phyloP scores from a whole-genome alignment of 2,329 filamentous ascomycete genomes.

The Ophiostoma quercus region DNA sequence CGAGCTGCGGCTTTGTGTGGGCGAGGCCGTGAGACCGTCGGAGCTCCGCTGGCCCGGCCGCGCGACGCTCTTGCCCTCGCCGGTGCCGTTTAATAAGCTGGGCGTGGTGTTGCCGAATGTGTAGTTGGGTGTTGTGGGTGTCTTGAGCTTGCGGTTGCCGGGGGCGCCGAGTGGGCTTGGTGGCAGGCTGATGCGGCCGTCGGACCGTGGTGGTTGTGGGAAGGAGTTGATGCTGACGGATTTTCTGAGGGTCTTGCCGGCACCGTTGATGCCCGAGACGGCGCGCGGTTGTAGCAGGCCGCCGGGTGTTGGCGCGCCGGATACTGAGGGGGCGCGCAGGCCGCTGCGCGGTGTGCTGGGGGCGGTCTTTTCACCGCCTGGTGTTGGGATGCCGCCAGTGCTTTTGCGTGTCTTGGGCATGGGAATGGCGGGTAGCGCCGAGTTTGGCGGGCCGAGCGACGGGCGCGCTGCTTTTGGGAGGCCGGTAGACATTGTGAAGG shows the following conservation, averaged over 20 bases:
- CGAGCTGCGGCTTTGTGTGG: slow-evolving; percentile 82
- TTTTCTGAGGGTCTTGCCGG: slow-evolving; percentile 71
- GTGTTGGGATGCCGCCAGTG: slow-evolving; percentile 43
- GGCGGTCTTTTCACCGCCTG: slow-evolving; percentile 47
- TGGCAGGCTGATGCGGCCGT: slow-evolving; percentile 56
- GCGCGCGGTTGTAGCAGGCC: slow-evolving; percentile 53
- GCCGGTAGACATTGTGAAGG: slow-evolving; percentile 49
- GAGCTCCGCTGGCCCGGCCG: slow-evolving; percentile 61
- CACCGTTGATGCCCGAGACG: slow-evolving; percentile 50
- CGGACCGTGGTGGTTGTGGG: slow-evolving; percentile 75
- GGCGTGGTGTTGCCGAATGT: slow-evolving; percentile 53
- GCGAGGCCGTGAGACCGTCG: slow-evolving; percentile 71
- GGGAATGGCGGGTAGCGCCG: slow-evolving; percentile 68
- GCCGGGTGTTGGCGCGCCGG: slow-evolving; percentile 27
- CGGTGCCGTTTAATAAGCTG: slow-evolving; percentile 73
- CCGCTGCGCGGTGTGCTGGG: slow-evolving; percentile 45
- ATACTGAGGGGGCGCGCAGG: slow-evolving; percentile 26
- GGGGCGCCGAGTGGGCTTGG: slow-evolving; percentile 54
- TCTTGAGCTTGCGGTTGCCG: slow-evolving; percentile 47
- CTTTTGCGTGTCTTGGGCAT: slow-evolving; percentile 67
- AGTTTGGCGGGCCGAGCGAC: slow-evolving; percentile 64
- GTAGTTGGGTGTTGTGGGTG: slow-evolving; percentile 50
- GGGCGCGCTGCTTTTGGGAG: slow-evolving; percentile 63
- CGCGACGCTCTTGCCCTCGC: slow-evolving; percentile 68
- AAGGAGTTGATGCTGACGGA: slow-evolving; percentile 92